These are phyloP conservation scores for Stipa capillata DNA, from an alignment of 176 grass and related monocot species.

Conservation along the genomic window DNA sequence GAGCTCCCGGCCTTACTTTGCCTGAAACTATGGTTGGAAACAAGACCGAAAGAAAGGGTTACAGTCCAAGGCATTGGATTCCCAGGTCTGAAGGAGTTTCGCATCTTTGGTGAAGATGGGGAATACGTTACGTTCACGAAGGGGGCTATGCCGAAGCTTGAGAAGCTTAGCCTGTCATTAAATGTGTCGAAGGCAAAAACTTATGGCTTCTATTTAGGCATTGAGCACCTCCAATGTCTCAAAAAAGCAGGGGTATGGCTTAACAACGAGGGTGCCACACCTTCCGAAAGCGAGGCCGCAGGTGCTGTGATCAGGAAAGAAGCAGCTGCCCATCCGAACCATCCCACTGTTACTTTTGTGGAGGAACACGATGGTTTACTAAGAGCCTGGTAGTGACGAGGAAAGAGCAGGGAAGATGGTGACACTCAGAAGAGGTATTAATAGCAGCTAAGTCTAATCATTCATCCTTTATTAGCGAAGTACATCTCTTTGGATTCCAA, in stretches of 20 bases:
- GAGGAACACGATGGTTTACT: too few relatives aligned
- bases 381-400: too few relatives aligned
- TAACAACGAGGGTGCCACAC: not conserved
- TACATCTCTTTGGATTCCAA: too few relatives aligned
- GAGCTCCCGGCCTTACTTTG: not conserved
- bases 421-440: too few relatives aligned
- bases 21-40: too few relatives aligned
- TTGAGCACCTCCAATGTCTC: not conserved
- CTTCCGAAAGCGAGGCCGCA: not conserved
- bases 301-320: not conserved
- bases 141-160: not conserved
- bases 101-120: not conserved
- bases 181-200: not conserved
- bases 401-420: too few relatives aligned
- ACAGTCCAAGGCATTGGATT: not conserved
- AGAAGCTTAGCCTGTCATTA: not conserved
- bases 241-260: not conserved
- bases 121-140: not conserved
- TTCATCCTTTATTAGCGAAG: too few relatives aligned
- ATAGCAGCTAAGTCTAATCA: too few relatives aligned
- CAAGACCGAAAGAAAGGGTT: too few relatives aligned
- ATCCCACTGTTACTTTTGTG: not conserved
- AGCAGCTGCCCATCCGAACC: not conserved
- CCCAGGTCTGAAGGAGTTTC: not conserved
- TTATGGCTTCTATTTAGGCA: not conserved